Percentiles rank a stretch among this genome's conserved stretches.
These are phyloP conservation scores for Trichophyton mentagrophytes DNA, from an alignment of 2,329 filamentous ascomycete species.

Conservation along the genomic window DNA sequence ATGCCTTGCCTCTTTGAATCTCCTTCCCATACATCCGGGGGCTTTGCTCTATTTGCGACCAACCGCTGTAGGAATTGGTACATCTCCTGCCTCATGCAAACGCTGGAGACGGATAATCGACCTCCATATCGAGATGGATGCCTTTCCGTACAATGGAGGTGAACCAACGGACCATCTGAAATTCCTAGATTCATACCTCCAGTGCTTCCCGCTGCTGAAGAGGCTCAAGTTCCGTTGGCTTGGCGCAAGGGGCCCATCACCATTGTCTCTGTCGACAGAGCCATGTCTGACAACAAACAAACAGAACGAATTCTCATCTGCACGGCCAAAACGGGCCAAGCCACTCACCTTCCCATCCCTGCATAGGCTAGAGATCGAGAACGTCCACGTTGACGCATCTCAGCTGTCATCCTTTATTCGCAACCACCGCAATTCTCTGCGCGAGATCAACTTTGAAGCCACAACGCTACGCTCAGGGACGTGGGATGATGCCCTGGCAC, in stretches of 20 bases:
- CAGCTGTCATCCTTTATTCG: conserved; percentile 59
- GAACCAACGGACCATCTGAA: conserved; percentile 58
- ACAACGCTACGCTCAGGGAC: conserved; percentile 56
- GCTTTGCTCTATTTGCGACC: conserved; percentile 69
- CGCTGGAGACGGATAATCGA: conserved; percentile 68
- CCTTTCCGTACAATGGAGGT: conserved; percentile 34
- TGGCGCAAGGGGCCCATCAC: conserved; percentile 59
- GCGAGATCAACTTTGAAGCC: conserved; percentile 69
- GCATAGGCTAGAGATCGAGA: conserved; percentile 57
- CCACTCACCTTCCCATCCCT: conserved; percentile 56
- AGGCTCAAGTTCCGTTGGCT: conserved; percentile 68
- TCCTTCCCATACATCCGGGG: conserved; percentile 60
- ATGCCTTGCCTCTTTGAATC: conserved; percentile 55
- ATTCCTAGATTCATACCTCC: conserved; percentile 69
- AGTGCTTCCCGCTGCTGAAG: conserved; percentile 53
- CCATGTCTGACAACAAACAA: conserved; percentile 48
- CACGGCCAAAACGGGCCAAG: conserved; percentile 27
- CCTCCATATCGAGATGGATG: conserved; percentile 59
- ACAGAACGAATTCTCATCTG: conserved; percentile 32
- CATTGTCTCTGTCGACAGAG: conserved; percentile 56
- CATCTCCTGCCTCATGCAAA: conserved; percentile 55
- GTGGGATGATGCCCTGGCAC: conserved; percentile 73
- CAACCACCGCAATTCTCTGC: conserved; percentile 53
- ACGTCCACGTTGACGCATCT: conserved; percentile 55
- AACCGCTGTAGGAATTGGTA: conserved; percentile 54